A percentile compares a stretch with the other conserved stretches of the same genome.
Evolutionary conservation across 352 stramenopile genomes (phyloP).

Genomic region (Phytophthora agathidicida): DNA sequence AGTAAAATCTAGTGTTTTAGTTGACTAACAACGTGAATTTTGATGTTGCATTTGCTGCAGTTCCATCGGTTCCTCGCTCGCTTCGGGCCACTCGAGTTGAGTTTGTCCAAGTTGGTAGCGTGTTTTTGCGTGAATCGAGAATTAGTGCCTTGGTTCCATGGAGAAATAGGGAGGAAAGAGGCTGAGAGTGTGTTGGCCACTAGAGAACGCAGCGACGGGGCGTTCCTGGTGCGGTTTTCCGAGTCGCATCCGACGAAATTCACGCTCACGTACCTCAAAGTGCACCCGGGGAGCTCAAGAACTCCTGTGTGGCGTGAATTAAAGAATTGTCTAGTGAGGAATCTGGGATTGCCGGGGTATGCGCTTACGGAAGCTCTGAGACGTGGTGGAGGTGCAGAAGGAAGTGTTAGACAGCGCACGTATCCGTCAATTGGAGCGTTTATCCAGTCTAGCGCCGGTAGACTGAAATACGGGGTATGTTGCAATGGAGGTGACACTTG

Average conservation of each 20-base stretch:
- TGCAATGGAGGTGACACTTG: not conserved
- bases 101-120: conserved; percentile 60
- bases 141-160: conserved; percentile 80
- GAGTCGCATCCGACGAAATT: conserved; percentile 82
- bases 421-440: conserved; percentile 74
- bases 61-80: conserved; percentile 69
- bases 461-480: conserved; percentile 69
- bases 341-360: conserved; percentile 55
- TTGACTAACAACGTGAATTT: not conserved
- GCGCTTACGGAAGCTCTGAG: conserved; percentile 52
- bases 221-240: conserved; percentile 82
- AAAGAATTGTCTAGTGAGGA: conserved; percentile 78
- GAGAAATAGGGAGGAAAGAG: conserved; percentile 53
- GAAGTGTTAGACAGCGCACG: conserved; percentile 33
- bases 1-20: not conserved
- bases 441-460: conserved; percentile 58
- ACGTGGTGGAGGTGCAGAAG: conserved; percentile 6
- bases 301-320: conserved; percentile 55
- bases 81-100: conserved; percentile 70
- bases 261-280: conserved; percentile 80
- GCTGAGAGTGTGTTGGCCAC: conserved; percentile 49
- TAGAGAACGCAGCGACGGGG: conserved; percentile 47
- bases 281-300: conserved; percentile 40
- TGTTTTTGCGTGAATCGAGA: conserved; percentile 67
- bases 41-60: conserved; percentile 30